Evolutionary conservation across 2,329 filamentous ascomycete genomes (phyloP).

Genomic region (Xylaria hypoxylon): DNA sequence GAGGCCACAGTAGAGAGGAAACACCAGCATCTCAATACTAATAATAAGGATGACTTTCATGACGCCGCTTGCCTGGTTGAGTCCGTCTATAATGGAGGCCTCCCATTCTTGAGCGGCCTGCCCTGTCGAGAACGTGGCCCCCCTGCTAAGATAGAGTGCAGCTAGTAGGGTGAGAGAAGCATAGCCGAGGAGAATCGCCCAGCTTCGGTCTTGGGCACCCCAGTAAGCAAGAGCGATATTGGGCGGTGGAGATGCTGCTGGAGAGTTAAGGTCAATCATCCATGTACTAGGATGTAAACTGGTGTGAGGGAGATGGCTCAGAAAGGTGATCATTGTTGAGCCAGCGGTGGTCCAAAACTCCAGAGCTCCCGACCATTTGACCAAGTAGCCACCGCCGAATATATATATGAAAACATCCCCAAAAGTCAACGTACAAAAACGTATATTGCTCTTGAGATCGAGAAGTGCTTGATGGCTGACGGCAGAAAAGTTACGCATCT

Average conservation of each 20-base stretch:
- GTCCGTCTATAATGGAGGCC: slow-evolving; percentile 80
- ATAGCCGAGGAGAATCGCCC: slow-evolving; percentile 86
- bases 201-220: slow-evolving; percentile 72
- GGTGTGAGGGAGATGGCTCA: slow-evolving; percentile 51
- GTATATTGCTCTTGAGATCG: slow-evolving; percentile 66
- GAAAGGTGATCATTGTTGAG: slow-evolving; percentile 43
- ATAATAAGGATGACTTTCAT: slow-evolving; percentile 99
- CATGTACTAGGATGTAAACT: slow-evolving; percentile 64
- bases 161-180: slow-evolving; percentile 78
- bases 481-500: slow-evolving; percentile 81
- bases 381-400: slow-evolving; percentile 57
- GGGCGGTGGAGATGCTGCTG: slow-evolving; percentile 54
- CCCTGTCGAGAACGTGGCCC: slow-evolving; percentile 72
- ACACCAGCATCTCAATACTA: slow-evolving; percentile 98
- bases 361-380: slow-evolving; percentile 47
- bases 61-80: slow-evolving; percentile 94
- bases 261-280: slow-evolving; percentile 67
- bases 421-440: slow-evolving; percentile 54
- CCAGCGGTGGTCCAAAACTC: slow-evolving; percentile 38
- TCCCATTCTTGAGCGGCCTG: slow-evolving; percentile 74
- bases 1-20: slow-evolving; percentile 94
- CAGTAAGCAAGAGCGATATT: slow-evolving; percentile 74
- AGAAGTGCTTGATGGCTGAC: slow-evolving; percentile 78
- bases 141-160: slow-evolving; percentile 81
- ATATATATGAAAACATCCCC: slow-evolving; percentile 58